phyloP scores from a whole-genome alignment of 495 filamentous ascomycete species.

The Trichocladium uniseriatum region DNA sequence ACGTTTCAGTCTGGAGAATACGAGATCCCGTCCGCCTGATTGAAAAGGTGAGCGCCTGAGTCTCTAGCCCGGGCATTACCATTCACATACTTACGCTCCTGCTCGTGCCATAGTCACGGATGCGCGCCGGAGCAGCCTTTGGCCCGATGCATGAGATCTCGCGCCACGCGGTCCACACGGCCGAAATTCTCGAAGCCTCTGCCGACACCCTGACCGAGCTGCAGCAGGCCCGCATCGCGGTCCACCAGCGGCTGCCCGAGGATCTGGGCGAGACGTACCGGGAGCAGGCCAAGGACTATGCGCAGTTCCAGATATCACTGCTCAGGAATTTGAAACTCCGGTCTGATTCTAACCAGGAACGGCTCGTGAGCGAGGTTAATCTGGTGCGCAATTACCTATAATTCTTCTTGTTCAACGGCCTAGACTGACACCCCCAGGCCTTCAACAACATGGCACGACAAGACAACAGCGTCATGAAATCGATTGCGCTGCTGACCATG shows the following conservation, averaged over 20 bases:
- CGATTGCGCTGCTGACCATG: constrained; percentile 36
- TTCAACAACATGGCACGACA: constrained; percentile 19
- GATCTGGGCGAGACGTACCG: constrained; percentile 11
- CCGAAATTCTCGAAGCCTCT: constrained; percentile 14
- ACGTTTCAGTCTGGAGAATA: constrained; percentile 18
- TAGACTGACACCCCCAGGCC: constrained; percentile 5
- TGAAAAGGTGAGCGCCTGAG: constrained; percentile 10
- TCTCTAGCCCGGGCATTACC: not conserved
- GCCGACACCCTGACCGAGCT: constrained; percentile 13
- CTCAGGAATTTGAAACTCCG: constrained; percentile 15
- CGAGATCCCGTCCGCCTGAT: constrained; percentile 17
- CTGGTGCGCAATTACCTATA: constrained; percentile 7
- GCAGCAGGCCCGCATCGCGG: not conserved
- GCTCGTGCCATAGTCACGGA: too few relatives aligned
- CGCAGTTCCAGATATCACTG: constrained; percentile 15
- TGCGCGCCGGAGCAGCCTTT: constrained; percentile 12
- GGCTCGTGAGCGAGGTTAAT: constrained; percentile 16
- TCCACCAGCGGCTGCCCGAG: constrained; percentile 2
- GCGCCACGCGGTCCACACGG: constrained; percentile 15
- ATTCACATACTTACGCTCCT: not conserved
- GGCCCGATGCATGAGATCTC: constrained; percentile 15
- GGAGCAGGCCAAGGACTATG: constrained; percentile 13
- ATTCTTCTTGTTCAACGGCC: too few relatives aligned
- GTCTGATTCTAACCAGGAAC: constrained; percentile 14
- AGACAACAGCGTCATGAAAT: constrained; percentile 37